Percentiles rank a stretch among this genome's conserved stretches.
These are phyloP conservation scores for Russula olivacea DNA, from an alignment of 768 basidiomycete genomes.

Conservation along the genomic window DNA sequence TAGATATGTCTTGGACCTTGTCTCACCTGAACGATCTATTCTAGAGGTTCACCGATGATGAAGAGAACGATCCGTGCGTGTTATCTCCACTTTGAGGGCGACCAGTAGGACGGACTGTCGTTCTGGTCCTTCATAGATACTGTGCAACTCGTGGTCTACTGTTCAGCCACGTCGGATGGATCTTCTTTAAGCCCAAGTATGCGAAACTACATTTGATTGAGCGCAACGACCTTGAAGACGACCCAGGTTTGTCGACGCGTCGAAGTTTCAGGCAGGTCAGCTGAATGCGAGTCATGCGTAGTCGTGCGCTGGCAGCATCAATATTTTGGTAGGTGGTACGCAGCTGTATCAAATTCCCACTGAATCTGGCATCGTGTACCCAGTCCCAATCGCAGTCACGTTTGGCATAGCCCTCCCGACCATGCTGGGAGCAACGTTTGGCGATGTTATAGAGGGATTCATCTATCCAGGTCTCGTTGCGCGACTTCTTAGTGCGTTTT, in stretches of 20 bases:
- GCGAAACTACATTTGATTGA: constrained; percentile 57
- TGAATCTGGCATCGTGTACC: not conserved
- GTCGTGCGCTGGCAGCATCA: constrained; percentile 69
- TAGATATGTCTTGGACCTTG: not conserved
- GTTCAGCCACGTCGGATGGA: constrained; percentile 83
- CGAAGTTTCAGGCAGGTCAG: not conserved
- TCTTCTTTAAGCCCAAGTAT: constrained; percentile 71
- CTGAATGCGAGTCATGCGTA: constrained; percentile 27
- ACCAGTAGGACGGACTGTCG: not conserved
- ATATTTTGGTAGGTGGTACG: constrained; percentile 46
- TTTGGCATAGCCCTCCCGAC: constrained; percentile 57
- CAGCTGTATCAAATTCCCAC: not conserved
- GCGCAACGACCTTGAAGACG: constrained; percentile 58
- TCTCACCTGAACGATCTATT: not conserved
- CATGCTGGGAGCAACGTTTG: constrained; percentile 49
- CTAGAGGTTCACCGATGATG: constrained; percentile 66
- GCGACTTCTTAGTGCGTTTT: constrained; percentile 48
- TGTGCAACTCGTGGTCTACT: constrained; percentile 66
- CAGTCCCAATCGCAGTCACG: constrained; percentile 56
- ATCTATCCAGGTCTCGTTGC: constrained; percentile 68
- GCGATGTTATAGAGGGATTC: constrained; percentile 60
- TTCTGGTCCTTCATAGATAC: constrained; percentile 41
- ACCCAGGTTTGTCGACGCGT: constrained; percentile 47
- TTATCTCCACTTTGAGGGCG: not conserved
- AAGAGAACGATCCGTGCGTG: constrained; percentile 57